Evolutionary conservation across 1,284 basidiomycete genomes (phyloP).

Genomic region (Sutorius eximius): DNA sequence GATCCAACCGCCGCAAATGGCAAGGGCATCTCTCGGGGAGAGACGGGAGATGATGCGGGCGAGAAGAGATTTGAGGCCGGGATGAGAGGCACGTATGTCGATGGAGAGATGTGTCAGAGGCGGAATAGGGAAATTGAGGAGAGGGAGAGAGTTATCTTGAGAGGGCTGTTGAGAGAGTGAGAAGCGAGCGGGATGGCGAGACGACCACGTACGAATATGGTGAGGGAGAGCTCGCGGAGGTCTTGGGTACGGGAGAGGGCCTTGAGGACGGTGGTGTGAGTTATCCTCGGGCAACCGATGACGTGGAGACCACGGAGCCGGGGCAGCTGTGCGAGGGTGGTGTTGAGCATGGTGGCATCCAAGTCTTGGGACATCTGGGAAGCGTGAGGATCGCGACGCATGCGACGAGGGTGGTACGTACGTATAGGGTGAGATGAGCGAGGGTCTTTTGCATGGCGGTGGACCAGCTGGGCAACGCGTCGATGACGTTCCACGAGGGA

Average conservation of each 20-base stretch:
- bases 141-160: slow-evolving; percentile 29
- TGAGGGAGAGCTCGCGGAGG: slow-evolving; percentile 59
- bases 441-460: slow-evolving; percentile 42
- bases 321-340: slow-evolving; percentile 50
- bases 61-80: slow-evolving; percentile 11
- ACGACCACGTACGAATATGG: slow-evolving; percentile 46
- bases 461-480: slow-evolving; percentile 58
- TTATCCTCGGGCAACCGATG: slow-evolving; percentile 54
- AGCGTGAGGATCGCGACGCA: background rate
- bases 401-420: slow-evolving; percentile 35
- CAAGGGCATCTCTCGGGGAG: slow-evolving; percentile 22
- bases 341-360: slow-evolving; percentile 49
- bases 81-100: slow-evolving; percentile 42
- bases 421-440: slow-evolving; percentile 55
- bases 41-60: slow-evolving; percentile 21
- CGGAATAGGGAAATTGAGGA: slow-evolving; percentile 37
- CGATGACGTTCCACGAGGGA: slow-evolving; percentile 60
- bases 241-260: slow-evolving; percentile 48
- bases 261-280: slow-evolving; percentile 49
- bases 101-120: slow-evolving; percentile 54
- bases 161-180: slow-evolving; percentile 27
- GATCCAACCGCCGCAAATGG: slow-evolving; percentile 32
- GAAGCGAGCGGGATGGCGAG: slow-evolving; percentile 2
- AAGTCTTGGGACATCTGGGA: slow-evolving; percentile 55
- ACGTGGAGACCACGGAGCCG: slow-evolving; percentile 57